phyloP scores from a whole-genome alignment of 2,329 filamentous ascomycete genomes.

The Raffaelea arxii region DNA sequence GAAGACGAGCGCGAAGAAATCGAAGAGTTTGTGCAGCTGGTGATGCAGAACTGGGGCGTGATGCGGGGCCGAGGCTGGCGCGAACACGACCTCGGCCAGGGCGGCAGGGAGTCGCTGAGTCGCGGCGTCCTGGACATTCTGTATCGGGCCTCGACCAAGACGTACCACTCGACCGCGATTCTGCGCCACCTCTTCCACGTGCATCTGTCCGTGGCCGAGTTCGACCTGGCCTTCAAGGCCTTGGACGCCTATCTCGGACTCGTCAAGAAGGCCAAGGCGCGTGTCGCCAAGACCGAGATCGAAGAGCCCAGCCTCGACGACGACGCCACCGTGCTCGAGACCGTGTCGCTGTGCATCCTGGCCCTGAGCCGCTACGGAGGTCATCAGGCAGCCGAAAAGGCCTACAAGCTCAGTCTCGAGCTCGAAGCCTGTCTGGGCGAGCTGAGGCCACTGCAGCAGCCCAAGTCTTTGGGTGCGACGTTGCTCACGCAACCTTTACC shows the following conservation, averaged over 20 bases:
- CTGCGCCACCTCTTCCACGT: constrained; percentile 79
- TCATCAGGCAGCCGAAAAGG: constrained; percentile 66
- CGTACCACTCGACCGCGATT: constrained; percentile 88
- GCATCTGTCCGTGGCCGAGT: constrained; percentile 80
- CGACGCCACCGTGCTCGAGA: constrained; percentile 66
- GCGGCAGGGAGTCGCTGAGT: constrained; percentile 66
- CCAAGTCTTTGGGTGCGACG: constrained; percentile 17
- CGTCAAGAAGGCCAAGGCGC: constrained; percentile 72
- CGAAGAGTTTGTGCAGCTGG: constrained; percentile 69
- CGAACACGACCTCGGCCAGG: constrained; percentile 70
- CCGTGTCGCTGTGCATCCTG: constrained; percentile 69
- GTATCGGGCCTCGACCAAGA: constrained; percentile 84
- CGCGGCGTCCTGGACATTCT: constrained; percentile 75
- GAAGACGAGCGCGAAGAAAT: constrained; percentile 69
- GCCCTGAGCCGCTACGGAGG: constrained; percentile 77
- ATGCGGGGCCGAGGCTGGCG: constrained; percentile 72
- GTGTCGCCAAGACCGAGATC: constrained; percentile 69
- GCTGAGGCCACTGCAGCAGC: no score
- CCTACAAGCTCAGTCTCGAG: constrained; percentile 57
- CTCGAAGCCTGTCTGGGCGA: constrained; percentile 69
- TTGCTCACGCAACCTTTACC: no score
- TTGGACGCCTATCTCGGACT: constrained; percentile 90
- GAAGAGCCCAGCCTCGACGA: constrained; percentile 64
- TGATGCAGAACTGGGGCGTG: constrained; percentile 77
- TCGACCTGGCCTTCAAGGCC: constrained; percentile 81